Evolutionary conservation across 108 stramenopile genomes (phyloP), one percentile per base, ranked within the genome.

Genomic region (Skeletonema menzelii): DNA sequence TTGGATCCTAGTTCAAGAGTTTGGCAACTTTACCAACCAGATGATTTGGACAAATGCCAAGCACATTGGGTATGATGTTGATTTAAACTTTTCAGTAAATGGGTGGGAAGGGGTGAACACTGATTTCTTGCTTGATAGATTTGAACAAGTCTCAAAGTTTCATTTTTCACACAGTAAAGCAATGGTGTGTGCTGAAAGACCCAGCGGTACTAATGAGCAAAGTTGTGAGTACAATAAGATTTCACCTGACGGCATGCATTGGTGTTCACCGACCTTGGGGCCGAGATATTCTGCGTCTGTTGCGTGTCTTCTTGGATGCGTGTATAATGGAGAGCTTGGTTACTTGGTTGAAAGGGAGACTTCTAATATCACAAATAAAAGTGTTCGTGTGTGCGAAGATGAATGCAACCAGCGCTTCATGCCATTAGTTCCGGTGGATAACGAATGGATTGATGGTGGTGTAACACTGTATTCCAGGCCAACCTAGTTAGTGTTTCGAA

Each of bases 321-420:
- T 75, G 35, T 75, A 75, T 17, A 75, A 75, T 59, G 73, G 72
- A 47, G 65, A n/a, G 38, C 19, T 22, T 46, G 20, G 17, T 4
- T 42, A 17, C 19, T 61, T 46, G 14, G 13, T 46, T 20, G 27
- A 40, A 19, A n/a, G 31, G 61, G 28, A 22, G 46, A 34, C n/a
- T 49, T 49, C 5, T 6, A 47, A 35, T 35, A 55, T 63, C 27
- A 38, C 34, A 8, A 57, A 58, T 55, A 28, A 42, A 31, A 30
- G 61, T 12, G 46, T 76, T 20, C 27, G 67, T 40, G 19, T 47
- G 0, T 76, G 75, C 27, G 67, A 76, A 40, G 38, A 42, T 8
- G 67, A 76, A 37, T 76, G 75, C 46, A 76, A 76, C 65, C 58
- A 63, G 26, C 59, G 59, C n/a, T 76, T 69, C 62, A 76, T 76